Conservation (phyloP, 352 stramenopile genomes). For the Blastocystis sp. region DNA sequence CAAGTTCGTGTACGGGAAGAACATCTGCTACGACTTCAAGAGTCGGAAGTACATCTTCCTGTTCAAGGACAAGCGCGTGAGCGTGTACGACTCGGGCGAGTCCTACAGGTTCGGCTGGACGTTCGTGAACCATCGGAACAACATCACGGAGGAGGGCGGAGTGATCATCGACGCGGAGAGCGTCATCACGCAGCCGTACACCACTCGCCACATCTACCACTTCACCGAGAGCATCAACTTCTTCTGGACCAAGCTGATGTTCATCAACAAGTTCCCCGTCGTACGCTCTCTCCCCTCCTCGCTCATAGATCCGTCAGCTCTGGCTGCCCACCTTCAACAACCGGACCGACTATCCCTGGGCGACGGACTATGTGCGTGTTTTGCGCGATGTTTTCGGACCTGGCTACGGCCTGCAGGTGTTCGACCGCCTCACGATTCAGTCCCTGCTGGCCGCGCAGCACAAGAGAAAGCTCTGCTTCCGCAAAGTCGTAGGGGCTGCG, state of each 20-base stretch:
- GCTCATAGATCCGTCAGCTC: background rate
- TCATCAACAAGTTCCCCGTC: background rate
- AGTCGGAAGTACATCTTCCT: background rate
- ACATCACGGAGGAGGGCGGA: background rate
- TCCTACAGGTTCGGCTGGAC: background rate
- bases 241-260: background rate
- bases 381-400: background rate
- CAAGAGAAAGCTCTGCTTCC: background rate
- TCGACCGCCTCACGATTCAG: background rate
- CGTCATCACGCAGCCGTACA: slow-evolving; percentile 13
- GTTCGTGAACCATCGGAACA: background rate
- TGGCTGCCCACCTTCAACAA: slow-evolving; percentile 31
- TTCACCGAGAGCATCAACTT: slow-evolving; percentile 28
- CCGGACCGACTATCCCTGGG: background rate
- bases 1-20: slow-evolving; percentile 19
- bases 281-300: background rate
- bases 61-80: background rate
- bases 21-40: slow-evolving; percentile 13
- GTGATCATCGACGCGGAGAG: background rate
- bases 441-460: background rate
- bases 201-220: slow-evolving; percentile 35
- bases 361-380: background rate
- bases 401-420: background rate
- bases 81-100: too few species aligned
- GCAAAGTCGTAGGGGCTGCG: background rate